phyloP scores from a whole-genome alignment of 1,139 yeast genomes.

The Diutina ranongensis region DNA sequence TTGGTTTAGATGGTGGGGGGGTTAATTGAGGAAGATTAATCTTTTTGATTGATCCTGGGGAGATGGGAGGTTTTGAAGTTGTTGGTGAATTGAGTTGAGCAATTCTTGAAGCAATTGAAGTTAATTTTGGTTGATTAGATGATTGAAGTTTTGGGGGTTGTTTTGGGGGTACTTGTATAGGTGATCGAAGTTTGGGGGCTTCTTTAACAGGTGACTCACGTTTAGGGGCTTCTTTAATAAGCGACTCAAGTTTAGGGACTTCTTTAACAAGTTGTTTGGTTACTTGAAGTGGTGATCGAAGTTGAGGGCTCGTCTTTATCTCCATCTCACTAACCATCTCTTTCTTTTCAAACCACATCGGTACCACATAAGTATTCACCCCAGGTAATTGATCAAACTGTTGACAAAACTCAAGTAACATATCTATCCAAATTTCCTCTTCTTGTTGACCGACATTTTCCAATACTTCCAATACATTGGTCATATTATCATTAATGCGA shows the following conservation, averaged over 20 bases:
- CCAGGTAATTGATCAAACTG: not conserved
- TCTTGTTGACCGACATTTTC: not conserved
- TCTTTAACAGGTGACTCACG: too few species aligned
- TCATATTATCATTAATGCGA: not conserved
- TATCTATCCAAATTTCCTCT: not conserved
- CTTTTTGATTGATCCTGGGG: too few species aligned
- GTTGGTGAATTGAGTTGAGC: not conserved
- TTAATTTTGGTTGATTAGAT: too few species aligned
- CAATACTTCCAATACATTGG: not conserved
- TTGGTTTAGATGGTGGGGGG: too few species aligned
- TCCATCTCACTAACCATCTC: not conserved
- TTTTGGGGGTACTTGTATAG: too few species aligned
- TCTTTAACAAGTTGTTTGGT: too few species aligned
- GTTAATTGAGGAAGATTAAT: not conserved
- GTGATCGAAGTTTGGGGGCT: too few species aligned
- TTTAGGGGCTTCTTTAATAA: too few species aligned
- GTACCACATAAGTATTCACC: not conserved
- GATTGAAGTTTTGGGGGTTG: not conserved
- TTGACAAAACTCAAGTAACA: not conserved
- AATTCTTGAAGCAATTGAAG: not conserved
- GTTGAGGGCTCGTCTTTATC: too few species aligned
- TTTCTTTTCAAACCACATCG: slow-evolving; percentile 6
- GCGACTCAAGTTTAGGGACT: too few species aligned
- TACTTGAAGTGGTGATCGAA: too few species aligned
- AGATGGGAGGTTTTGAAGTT: too few species aligned